phyloP scores from a whole-genome alignment of 106 monocot species.

The Hemerocallis citrina region DNA sequence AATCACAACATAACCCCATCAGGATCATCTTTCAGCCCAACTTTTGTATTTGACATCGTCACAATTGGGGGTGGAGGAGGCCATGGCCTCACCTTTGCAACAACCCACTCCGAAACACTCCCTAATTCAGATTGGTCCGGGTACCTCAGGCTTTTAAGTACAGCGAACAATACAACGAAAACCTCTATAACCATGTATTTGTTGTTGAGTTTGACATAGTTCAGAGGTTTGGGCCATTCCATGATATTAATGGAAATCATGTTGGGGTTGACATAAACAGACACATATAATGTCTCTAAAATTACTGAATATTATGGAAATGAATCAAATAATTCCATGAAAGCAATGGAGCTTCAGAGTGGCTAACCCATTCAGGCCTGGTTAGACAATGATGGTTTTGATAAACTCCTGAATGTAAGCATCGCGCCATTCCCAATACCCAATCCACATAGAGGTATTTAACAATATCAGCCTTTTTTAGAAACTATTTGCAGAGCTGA shows the following conservation, averaged over 20 bases:
- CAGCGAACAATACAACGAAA: slow-evolving; percentile 1
- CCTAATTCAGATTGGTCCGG: slow-evolving; percentile 5
- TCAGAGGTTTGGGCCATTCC: slow-evolving; percentile 4
- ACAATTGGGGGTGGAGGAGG: slow-evolving; percentile 6
- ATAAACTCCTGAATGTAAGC: too few species aligned
- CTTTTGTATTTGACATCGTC: slow-evolving; percentile 42
- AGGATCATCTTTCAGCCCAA: slow-evolving; percentile 36
- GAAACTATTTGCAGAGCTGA: too few species aligned
- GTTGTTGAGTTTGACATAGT: slow-evolving; percentile 9
- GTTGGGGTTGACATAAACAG: slow-evolving; percentile 1
- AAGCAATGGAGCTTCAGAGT: too few species aligned
- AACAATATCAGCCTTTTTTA: too few species aligned
- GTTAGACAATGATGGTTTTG: too few species aligned
- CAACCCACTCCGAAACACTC: slow-evolving; percentile 3
- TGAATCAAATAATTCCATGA: too few species aligned
- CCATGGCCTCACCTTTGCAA: slow-evolving; percentile 11
- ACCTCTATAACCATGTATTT: slow-evolving; percentile 10
- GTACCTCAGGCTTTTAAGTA: slow-evolving; percentile 10
- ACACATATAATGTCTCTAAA: not conserved
- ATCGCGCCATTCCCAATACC: too few species aligned
- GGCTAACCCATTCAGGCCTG: too few species aligned
- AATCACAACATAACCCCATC: not conserved
- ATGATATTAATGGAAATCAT: not conserved
- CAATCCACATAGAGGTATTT: too few species aligned
- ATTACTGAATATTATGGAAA: not conserved